A percentile compares a stretch with the other conserved stretches of the same genome.
Evolutionary conservation across 106 monocot species (phyloP).

Genomic region (Narthecium ossifragum): DNA sequence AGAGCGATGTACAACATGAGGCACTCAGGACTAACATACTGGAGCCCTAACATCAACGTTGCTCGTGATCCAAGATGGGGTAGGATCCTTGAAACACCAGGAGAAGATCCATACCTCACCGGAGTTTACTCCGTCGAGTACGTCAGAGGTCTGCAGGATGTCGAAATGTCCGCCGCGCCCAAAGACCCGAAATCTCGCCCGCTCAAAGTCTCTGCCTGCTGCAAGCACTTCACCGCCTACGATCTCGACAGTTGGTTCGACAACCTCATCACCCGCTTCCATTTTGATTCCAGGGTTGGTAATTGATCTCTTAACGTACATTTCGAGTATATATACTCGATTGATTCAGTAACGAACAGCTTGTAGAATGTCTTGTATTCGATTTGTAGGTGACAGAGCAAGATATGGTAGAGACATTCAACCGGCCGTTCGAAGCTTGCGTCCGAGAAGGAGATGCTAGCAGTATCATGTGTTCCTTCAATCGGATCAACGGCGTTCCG

Average conservation of each 20-base stretch:
- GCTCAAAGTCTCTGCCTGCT: neutral
- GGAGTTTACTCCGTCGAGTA: neutral
- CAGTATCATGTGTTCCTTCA: constrained; percentile 63
- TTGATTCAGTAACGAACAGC: too few relatives aligned
- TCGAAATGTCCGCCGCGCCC: neutral
- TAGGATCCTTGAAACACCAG: neutral
- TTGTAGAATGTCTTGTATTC: too few relatives aligned
- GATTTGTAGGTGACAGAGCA: constrained; percentile 33
- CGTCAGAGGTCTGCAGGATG: neutral
- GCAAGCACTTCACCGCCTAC: neutral
- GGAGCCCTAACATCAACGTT: constrained; percentile 11
- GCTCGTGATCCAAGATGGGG: neutral
- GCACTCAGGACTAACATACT: constrained; percentile 11
- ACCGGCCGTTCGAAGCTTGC: constrained; percentile 38
- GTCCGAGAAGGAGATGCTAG: constrained; percentile 33
- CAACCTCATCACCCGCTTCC: neutral
- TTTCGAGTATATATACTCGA: too few relatives aligned
- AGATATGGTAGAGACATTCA: constrained; percentile 52
- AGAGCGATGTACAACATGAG: constrained; percentile 15
- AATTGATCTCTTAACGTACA: too few relatives aligned
- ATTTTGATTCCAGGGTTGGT: neutral
- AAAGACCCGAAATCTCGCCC: neutral
- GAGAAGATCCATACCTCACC: neutral
- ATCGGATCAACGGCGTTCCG: constrained; percentile 50
- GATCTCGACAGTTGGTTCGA: neutral